These are phyloP conservation scores for Sequoiadendron giganteum DNA, from an alignment of 75 land plant species.

Conservation along the genomic window DNA sequence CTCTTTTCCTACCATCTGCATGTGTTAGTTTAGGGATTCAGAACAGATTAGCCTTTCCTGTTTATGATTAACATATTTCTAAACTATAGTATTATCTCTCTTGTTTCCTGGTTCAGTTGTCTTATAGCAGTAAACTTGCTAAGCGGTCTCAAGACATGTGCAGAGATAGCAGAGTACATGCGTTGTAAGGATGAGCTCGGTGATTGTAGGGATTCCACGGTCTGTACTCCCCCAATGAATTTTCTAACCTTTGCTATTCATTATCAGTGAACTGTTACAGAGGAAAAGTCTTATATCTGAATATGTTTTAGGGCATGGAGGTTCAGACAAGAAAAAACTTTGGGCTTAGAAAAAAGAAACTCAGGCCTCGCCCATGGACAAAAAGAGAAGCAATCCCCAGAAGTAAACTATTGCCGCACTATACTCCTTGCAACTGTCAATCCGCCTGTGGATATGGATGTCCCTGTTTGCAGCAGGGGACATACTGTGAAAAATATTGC, in stretches of 20 bases:
- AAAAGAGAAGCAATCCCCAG: slow-evolving; percentile 58
- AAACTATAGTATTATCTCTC: not conserved
- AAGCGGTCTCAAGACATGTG: slow-evolving; percentile 84
- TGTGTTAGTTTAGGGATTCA: not conserved
- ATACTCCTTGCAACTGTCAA: slow-evolving; percentile 86
- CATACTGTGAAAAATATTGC: slow-evolving; percentile 98
- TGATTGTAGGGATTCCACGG: slow-evolving; percentile 20
- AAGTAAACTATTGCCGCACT: slow-evolving; percentile 83
- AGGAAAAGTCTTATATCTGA: not conserved
- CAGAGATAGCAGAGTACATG: slow-evolving; percentile 75
- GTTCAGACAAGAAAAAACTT: slow-evolving; percentile 54
- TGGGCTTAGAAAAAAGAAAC: slow-evolving; percentile 68
- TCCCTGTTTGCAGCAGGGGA: slow-evolving; percentile 73
- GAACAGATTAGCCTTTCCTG: not conserved
- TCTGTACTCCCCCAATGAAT: slow-evolving; percentile 7
- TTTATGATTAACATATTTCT: not conserved
- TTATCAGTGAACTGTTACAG: not conserved
- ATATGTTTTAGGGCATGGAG: slow-evolving; percentile 29
- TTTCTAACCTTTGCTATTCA: not conserved
- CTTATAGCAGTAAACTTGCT: slow-evolving; percentile 82
- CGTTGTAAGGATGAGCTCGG: slow-evolving; percentile 7
- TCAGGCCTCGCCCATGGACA: slow-evolving; percentile 71
- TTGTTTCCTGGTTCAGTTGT: slow-evolving; percentile 51
- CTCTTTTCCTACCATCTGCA: not conserved
- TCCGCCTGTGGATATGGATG: slow-evolving; percentile 85